Percentiles rank a stretch among this genome's conserved stretches.
Conservation (phyloP, 306 rosid species). For the Pyrus pyrifolia region DNA sequence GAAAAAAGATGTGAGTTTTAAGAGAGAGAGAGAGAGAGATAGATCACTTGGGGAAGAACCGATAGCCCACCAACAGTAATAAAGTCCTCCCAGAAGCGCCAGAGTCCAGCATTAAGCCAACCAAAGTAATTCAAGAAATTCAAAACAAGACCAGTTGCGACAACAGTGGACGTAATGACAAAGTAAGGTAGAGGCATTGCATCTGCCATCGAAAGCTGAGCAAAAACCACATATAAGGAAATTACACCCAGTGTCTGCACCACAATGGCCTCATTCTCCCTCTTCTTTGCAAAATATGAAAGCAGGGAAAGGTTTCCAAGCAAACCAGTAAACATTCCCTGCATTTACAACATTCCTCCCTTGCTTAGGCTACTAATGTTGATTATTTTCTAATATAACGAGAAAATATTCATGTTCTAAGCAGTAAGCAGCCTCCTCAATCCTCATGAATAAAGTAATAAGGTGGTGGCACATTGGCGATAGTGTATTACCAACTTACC, state of each 20-base stretch:
- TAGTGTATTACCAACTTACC: constrained; percentile 15
- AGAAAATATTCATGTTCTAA: not conserved
- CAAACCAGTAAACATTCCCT: constrained; percentile 84
- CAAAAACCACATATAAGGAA: constrained; percentile 52
- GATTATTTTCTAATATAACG: not conserved
- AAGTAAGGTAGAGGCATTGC: constrained; percentile 78
- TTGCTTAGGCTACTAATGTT: not conserved
- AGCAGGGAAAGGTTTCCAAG: constrained; percentile 81
- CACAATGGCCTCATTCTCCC: constrained; percentile 72
- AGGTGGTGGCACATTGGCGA: not conserved
- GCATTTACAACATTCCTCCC: constrained; percentile 26
- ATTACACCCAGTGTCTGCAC: constrained; percentile 77
- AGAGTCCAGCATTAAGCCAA: constrained; percentile 52
- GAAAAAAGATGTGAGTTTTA: not conserved
- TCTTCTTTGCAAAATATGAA: constrained; percentile 85
- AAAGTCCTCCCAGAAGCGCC: constrained; percentile 80
- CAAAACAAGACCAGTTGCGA: constrained; percentile 58
- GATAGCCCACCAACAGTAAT: constrained; percentile 85
- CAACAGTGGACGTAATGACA: constrained; percentile 49
- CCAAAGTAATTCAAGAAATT: constrained; percentile 70
- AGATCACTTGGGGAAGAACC: constrained; percentile 70
- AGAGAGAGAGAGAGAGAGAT: constrained; percentile 3
- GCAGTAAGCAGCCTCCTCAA: not conserved
- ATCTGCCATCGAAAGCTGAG: constrained; percentile 75
- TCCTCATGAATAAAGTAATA: not conserved